Percentiles rank a stretch among this genome's conserved stretches.
Evolutionary conservation across 2,329 filamentous ascomycete species (phyloP).

Genomic region (Colletotrichum ledebouriae): DNA sequence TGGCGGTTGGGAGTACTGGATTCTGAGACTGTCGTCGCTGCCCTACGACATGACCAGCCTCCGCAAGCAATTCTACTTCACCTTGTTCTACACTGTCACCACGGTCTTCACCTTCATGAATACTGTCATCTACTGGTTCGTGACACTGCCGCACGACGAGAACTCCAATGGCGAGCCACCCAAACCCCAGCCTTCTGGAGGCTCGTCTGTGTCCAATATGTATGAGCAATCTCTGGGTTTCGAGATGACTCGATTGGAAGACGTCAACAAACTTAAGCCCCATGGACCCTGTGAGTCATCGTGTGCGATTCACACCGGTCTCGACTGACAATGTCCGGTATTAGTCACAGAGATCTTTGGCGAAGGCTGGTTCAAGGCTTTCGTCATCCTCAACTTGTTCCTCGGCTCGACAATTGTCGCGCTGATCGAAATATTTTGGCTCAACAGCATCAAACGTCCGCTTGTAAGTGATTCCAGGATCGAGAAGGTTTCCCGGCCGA

Average conservation of each 20-base stretch:
- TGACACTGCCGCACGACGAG: constrained; percentile 52
- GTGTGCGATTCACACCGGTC: not conserved
- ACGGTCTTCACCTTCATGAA: constrained; percentile 65
- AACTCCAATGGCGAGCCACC: constrained; percentile 36
- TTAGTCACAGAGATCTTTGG: constrained; percentile 63
- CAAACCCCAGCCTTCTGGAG: constrained; percentile 37
- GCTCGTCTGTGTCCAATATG: constrained; percentile 18
- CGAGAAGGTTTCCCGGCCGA: constrained; percentile 29
- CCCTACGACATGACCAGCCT: constrained; percentile 57
- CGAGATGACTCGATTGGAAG: constrained; percentile 45
- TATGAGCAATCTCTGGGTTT: constrained; percentile 8
- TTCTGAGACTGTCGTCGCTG: constrained; percentile 60
- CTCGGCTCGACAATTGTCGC: constrained; percentile 59
- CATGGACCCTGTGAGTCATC: constrained; percentile 41
- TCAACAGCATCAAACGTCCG: constrained; percentile 68
- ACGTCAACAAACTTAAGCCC: constrained; percentile 16
- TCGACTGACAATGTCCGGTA: constrained; percentile 9
- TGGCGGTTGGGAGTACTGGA: constrained; percentile 52
- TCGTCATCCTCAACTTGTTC: constrained; percentile 62
- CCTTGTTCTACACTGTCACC: constrained; percentile 62
- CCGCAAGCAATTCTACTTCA: constrained; percentile 62
- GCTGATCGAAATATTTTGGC: constrained; percentile 59
- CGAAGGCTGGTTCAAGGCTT: constrained; percentile 61
- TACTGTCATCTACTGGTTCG: constrained; percentile 64
- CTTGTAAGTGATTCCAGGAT: constrained; percentile 53